Evolutionary conservation across 2,329 filamentous ascomycete species (phyloP).

Genomic region (Huntiella bhutanensis): DNA sequence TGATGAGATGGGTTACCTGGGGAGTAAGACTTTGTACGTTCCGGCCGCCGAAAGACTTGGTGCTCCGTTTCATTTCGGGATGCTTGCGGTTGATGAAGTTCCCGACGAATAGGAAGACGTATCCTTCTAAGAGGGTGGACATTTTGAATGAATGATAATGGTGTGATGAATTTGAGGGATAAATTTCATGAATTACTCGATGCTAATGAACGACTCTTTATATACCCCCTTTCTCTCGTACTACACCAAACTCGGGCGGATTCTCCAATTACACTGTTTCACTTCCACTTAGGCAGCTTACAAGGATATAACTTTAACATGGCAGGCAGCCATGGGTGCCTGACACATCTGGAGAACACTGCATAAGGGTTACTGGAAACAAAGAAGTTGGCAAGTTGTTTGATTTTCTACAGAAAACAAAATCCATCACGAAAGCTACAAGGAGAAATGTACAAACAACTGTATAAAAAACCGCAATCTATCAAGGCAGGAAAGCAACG

Average conservation of each 20-base stretch:
- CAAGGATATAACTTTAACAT: too few species aligned
- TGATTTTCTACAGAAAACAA: too few species aligned
- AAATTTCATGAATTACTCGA: not conserved
- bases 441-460: not conserved
- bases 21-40: conserved; percentile 28
- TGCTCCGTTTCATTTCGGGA: conserved; percentile 24
- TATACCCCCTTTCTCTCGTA: too few species aligned
- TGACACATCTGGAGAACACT: too few species aligned
- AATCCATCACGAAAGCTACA: too few species aligned
- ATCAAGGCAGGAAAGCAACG: not conserved
- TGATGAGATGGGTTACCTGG: conserved; percentile 36
- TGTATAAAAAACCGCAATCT: not conserved
- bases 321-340: too few species aligned
- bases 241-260: too few species aligned
- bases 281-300: too few species aligned
- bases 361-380: too few species aligned
- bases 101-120: conserved; percentile 15
- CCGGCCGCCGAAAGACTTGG: conserved; percentile 30
- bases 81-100: conserved; percentile 35
- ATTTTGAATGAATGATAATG: not conserved
- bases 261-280: too few species aligned
- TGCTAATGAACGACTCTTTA: not conserved
- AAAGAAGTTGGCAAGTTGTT: too few species aligned
- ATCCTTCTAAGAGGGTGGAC: not conserved
- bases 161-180: not conserved